These are phyloP conservation scores for Stylosanthes scabra DNA, from an alignment of 331 rosid species.

Conservation along the genomic window DNA sequence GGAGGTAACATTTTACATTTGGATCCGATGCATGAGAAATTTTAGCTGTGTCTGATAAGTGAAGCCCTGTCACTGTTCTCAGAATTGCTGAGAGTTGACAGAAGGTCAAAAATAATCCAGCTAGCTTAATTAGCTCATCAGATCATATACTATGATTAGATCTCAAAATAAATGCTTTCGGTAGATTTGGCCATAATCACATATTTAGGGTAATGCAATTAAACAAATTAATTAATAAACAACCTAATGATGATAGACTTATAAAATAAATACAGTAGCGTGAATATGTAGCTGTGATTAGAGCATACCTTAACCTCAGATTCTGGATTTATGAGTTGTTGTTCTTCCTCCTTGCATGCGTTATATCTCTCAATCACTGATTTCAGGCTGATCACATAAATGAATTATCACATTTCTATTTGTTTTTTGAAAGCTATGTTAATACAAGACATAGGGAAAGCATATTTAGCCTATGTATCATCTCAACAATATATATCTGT, in stretches of 20 bases:
- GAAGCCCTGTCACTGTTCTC: background rate
- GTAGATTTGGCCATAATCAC: conserved; percentile 12
- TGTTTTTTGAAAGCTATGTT: too few relatives aligned
- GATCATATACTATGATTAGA: background rate
- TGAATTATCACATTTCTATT: too few relatives aligned
- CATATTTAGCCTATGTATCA: background rate
- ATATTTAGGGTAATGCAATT: background rate
- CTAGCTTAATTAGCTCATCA: conserved; percentile 7
- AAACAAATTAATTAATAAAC: conserved; percentile 19
- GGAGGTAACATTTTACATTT: too few relatives aligned
- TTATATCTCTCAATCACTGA: background rate
- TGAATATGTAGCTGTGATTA: background rate
- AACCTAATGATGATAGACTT: background rate
- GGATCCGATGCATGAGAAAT: background rate
- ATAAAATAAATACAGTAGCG: background rate
- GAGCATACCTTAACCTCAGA: conserved; percentile 71
- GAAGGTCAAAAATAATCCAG: background rate
- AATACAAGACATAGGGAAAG: background rate
- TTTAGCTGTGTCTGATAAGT: conserved; percentile 1
- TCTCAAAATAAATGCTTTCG: background rate
- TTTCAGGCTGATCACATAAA: too few relatives aligned
- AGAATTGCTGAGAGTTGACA: background rate
- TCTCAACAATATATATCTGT: background rate
- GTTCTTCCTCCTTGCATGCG: conserved; percentile 34
- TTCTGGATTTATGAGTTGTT: conserved; percentile 58